Percentiles rank a stretch among this genome's conserved stretches.
These are phyloP conservation scores for Mycena sanguinolenta DNA, from an alignment of 768 basidiomycete genomes.

Conservation along the genomic window DNA sequence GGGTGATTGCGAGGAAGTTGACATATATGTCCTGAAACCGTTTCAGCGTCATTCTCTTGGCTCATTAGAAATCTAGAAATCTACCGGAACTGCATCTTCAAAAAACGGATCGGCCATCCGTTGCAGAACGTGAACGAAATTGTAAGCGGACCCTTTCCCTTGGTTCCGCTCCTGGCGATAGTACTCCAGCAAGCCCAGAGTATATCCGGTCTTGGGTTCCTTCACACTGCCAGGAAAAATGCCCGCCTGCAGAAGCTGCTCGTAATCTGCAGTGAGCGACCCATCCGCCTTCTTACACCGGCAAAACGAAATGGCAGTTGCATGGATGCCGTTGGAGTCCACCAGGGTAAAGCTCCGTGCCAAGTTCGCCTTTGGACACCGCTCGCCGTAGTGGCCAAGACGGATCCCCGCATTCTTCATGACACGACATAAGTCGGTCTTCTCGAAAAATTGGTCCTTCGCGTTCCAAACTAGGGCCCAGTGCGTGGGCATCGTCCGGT, in stretches of 20 bases:
- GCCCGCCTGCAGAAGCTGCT: not conserved
- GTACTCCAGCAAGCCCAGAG: too few relatives aligned
- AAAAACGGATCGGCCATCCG: too few relatives aligned
- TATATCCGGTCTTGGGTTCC: too few relatives aligned
- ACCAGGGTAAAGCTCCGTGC: not conserved
- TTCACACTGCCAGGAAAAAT: not conserved
- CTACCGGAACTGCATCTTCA: slow-evolving; percentile 20
- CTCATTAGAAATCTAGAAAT: not conserved
- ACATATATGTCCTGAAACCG: slow-evolving; percentile 16
- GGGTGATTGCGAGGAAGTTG: slow-evolving; percentile 26
- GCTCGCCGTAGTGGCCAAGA: not conserved
- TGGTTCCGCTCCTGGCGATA: too few relatives aligned
- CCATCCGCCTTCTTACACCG: not conserved
- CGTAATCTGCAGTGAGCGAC: not conserved
- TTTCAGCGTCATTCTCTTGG: not conserved
- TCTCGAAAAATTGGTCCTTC: not conserved
- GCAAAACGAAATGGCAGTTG: not conserved
- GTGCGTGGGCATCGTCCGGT: not conserved
- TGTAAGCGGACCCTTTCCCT: too few relatives aligned
- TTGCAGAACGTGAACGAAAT: too few relatives aligned
- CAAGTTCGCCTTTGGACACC: not conserved
- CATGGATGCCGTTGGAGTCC: not conserved
- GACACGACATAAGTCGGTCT: not conserved
- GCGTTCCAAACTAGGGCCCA: not conserved
- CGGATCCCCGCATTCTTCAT: not conserved